Evolutionary conservation across 305 asterid genomes (phyloP).

Genomic region (Fraxinus platypoda): DNA sequence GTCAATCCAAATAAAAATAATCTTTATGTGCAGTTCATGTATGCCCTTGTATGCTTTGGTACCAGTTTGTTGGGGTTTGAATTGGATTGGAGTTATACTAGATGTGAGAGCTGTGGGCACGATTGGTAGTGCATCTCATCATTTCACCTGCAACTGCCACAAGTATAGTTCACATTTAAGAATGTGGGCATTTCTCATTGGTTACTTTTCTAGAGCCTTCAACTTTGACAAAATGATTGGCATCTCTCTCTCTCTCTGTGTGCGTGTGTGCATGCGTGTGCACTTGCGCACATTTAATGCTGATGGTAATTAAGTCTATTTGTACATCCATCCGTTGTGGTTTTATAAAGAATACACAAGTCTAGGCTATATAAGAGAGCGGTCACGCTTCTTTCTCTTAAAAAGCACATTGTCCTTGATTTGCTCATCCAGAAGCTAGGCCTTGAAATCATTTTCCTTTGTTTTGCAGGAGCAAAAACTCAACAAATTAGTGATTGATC

Average conservation of each 20-base stretch:
- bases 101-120: background rate
- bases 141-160: background rate
- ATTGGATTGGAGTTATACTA: background rate
- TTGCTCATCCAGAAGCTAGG: background rate
- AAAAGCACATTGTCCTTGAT: background rate
- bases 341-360: background rate
- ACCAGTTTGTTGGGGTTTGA: background rate
- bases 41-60: background rate
- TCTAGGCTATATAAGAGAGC: background rate
- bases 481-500: conserved; percentile 67
- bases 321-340: background rate
- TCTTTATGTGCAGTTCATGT: background rate
- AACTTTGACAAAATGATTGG: background rate
- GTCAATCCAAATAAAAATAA: background rate
- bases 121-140: background rate
- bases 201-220: background rate
- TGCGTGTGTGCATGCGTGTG: background rate
- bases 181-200: background rate
- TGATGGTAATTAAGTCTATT: background rate
- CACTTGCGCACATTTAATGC: background rate
- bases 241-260: background rate
- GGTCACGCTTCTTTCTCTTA: background rate
- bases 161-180: background rate
- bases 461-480: conserved; percentile 78
- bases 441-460: conserved; percentile 8